These are phyloP conservation scores for Dothideomycetes sp. DNA, from an alignment of 2,329 filamentous ascomycete genomes.

Conservation along the genomic window DNA sequence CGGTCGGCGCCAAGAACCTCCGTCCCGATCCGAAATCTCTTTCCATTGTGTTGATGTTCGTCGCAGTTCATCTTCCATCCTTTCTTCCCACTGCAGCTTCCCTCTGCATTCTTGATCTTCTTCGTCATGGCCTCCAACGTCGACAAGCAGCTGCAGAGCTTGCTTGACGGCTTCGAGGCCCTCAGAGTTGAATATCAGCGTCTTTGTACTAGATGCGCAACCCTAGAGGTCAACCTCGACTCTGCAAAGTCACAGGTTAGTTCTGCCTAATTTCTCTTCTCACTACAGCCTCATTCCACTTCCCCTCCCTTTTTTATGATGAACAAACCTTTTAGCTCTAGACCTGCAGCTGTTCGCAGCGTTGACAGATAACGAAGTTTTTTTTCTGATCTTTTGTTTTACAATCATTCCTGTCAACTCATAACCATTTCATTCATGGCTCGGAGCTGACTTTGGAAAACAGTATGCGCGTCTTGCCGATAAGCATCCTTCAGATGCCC, in stretches of 20 bases:
- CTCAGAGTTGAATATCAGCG: slow-evolving; percentile 39
- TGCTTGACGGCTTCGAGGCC: slow-evolving; percentile 37
- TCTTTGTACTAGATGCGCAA: slow-evolving; percentile 34
- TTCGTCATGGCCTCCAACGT: slow-evolving; percentile 6
- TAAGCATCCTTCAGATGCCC: slow-evolving; percentile 4
- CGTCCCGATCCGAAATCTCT: slow-evolving; percentile 6
- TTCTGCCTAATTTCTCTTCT: slow-evolving; percentile 8
- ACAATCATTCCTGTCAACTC: neutral
- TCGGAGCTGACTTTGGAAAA: slow-evolving; percentile 5
- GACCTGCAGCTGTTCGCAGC: slow-evolving; percentile 40
- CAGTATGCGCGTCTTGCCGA: slow-evolving; percentile 12
- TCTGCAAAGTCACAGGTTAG: slow-evolving; percentile 43
- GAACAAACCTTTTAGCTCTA: slow-evolving; percentile 42
- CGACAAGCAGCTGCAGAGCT: slow-evolving; percentile 30
- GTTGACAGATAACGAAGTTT: slow-evolving; percentile 34
- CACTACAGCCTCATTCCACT: no score
- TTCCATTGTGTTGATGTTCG: no score
- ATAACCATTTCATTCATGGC: neutral
- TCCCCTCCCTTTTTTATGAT: slow-evolving; percentile 27
- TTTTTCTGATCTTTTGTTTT: slow-evolving; percentile 29
- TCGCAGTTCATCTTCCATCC: no score
- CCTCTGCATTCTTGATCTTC: neutral
- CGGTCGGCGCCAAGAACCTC: neutral
- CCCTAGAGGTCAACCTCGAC: slow-evolving; percentile 39
- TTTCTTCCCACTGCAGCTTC: neutral